phyloP scores from a whole-genome alignment of 2,329 filamentous ascomycete species.

The Ilyonectria destructans region DNA sequence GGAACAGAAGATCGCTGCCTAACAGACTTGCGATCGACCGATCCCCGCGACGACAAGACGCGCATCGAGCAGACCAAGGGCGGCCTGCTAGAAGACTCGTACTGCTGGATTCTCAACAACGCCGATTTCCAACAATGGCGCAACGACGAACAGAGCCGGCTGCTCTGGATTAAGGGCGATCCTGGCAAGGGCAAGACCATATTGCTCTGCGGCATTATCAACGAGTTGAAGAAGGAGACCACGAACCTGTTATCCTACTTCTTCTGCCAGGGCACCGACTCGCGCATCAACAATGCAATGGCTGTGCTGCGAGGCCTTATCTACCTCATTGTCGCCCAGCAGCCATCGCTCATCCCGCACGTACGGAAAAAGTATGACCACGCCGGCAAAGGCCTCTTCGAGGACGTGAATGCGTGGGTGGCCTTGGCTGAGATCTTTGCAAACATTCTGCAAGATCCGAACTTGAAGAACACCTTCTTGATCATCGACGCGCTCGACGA shows the following conservation, averaged over 20 bases:
- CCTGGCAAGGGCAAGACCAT: neutral
- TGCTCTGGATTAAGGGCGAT: neutral
- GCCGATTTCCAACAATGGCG: neutral
- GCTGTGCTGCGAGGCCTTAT: neutral
- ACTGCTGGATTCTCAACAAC: neutral
- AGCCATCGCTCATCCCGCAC: neutral
- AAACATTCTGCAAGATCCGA: neutral
- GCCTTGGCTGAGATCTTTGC: neutral
- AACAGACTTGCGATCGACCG: too few relatives aligned
- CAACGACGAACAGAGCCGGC: neutral
- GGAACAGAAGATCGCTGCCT: neutral
- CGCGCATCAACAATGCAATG: neutral
- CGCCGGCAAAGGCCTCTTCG: neutral
- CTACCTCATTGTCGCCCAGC: neutral
- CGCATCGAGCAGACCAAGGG: neutral
- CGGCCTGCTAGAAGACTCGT: neutral
- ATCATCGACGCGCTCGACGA: neutral
- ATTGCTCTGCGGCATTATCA: neutral
- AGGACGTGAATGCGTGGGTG: neutral
- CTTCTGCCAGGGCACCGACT: neutral
- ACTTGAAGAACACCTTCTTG: neutral
- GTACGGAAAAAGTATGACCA: neutral
- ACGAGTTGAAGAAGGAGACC: neutral
- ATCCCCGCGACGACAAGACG: too few relatives aligned
- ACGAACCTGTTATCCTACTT: neutral